Evolutionary conservation across 2,329 filamentous ascomycete species (phyloP).

Genomic region (Cladobotryum mycophilum): DNA sequence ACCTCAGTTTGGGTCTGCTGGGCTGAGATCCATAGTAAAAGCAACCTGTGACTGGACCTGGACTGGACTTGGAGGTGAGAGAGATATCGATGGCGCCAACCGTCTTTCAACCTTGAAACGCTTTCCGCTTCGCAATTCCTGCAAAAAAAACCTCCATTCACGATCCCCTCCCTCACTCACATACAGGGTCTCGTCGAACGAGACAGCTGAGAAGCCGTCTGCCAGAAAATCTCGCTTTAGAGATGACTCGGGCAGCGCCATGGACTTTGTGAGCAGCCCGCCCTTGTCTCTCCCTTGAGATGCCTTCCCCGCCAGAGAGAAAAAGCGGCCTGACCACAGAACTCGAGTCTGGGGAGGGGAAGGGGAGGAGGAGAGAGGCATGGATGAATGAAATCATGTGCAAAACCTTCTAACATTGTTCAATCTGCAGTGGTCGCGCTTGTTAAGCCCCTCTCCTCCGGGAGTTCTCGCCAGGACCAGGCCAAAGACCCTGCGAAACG

Average conservation of each 20-base stretch:
- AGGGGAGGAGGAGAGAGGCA: not conserved
- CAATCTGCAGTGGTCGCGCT: conserved; percentile 54
- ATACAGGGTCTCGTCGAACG: not conserved
- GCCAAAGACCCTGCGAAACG: conserved; percentile 58
- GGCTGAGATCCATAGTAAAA: not conserved
- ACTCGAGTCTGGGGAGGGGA: no score
- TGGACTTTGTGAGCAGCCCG: conserved; percentile 49
- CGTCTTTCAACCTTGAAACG: not conserved
- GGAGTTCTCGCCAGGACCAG: conserved; percentile 50
- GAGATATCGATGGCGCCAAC: not conserved
- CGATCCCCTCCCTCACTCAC: not conserved
- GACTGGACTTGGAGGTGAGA: not conserved
- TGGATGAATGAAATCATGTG: not conserved
- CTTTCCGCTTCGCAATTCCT: not conserved
- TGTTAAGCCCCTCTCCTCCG: conserved; percentile 56
- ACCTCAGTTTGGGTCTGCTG: not conserved
- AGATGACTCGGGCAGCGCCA: conserved; percentile 43
- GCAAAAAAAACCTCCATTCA: not conserved
- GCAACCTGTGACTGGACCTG: not conserved
- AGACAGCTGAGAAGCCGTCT: conserved; percentile 4
- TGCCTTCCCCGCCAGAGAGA: not conserved
- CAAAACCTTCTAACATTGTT: conserved; percentile 6
- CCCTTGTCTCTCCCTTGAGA: not conserved
- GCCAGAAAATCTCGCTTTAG: conserved; percentile 21
- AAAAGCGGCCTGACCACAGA: no score